A percentile compares a stretch with the other conserved stretches of the same genome.
These are phyloP conservation scores for Paecilomyces formosus DNA, from an alignment of 2,329 filamentous ascomycete species.

Conservation along the genomic window DNA sequence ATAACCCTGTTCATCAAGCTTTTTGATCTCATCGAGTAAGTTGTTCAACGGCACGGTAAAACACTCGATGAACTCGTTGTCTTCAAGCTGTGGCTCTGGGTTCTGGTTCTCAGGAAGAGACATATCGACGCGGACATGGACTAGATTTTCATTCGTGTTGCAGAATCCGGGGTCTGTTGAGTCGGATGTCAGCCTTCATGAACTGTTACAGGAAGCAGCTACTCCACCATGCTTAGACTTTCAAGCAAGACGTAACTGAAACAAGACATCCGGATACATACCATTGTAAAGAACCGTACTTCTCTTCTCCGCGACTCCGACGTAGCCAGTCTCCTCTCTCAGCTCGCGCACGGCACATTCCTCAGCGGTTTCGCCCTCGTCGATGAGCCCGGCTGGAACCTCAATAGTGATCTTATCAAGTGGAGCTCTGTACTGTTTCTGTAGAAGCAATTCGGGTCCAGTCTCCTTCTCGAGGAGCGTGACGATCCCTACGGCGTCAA, in stretches of 20 bases:
- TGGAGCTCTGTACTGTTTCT: conserved; percentile 55
- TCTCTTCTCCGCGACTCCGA: conserved; percentile 40
- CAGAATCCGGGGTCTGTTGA: conserved; percentile 40
- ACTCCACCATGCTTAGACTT: too few relatives aligned
- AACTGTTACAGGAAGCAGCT: too few relatives aligned
- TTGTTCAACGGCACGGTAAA: conserved; percentile 60
- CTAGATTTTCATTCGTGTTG: conserved; percentile 46
- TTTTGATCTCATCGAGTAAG: conserved; percentile 60
- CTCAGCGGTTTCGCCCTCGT: conserved; percentile 49
- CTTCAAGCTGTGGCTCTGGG: conserved; percentile 63
- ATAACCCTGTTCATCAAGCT: conserved; percentile 61
- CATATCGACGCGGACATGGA: conserved; percentile 68
- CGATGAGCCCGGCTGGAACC: conserved; percentile 54
- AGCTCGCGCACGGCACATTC: conserved; percentile 52
- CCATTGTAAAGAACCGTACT: conserved; percentile 40
- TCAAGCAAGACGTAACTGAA: too few relatives aligned
- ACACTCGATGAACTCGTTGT: conserved; percentile 75
- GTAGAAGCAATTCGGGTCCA: conserved; percentile 45
- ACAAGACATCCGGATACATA: conserved; percentile 13
- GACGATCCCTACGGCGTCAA: conserved; percentile 53
- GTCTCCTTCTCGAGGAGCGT: conserved; percentile 49
- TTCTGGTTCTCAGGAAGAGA: conserved; percentile 60
- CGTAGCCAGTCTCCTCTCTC: conserved; percentile 57
- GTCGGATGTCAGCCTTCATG: background rate
- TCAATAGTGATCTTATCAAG: conserved; percentile 53